These are phyloP conservation scores for Bacterosira constricta DNA, from an alignment of 108 stramenopile genomes.

Conservation along the genomic window DNA sequence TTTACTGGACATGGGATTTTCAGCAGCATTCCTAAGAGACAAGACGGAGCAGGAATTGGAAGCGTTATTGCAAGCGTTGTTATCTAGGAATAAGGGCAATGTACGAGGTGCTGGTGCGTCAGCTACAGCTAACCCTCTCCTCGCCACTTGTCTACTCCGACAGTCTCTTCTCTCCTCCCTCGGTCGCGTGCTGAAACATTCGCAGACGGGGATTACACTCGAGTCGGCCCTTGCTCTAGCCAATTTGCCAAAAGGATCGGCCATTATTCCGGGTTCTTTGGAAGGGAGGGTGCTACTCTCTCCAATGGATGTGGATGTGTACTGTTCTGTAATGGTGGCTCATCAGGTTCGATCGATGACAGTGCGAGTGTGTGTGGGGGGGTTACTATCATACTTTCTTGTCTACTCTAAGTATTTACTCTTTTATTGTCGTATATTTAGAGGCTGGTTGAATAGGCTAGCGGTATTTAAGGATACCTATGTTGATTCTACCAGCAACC, in stretches of 20 bases:
- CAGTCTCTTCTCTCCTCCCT: conserved; percentile 21
- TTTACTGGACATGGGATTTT: no score
- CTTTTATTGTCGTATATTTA: no score
- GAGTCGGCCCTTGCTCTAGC: conserved; percentile 3
- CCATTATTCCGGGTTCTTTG: conserved; percentile 24
- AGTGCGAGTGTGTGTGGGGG: no score
- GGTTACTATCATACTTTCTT: no score
- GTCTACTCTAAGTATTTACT: no score
- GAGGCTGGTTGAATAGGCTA: conserved; percentile 22
- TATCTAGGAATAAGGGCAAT: background rate
- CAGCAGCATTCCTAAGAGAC: background rate
- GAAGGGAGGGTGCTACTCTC: background rate
- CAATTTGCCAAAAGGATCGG: conserved; percentile 21
- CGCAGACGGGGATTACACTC: conserved; percentile 13
- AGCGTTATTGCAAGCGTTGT: background rate
- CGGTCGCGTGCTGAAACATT: conserved; percentile 13
- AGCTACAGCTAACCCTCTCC: background rate
- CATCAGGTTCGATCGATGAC: conserved; percentile 32
- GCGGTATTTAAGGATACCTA: conserved; percentile 9
- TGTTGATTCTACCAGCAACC: background rate
- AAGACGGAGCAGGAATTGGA: background rate
- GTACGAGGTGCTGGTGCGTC: background rate
- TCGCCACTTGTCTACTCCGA: conserved; percentile 17
- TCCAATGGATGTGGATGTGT: conserved; percentile 28
- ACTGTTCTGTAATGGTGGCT: conserved; percentile 17